Evolutionary conservation across 2,329 filamentous ascomycete genomes (phyloP), one percentile per base, ranked within the genome.

Genomic region (Colletotrichum truncatum): DNA sequence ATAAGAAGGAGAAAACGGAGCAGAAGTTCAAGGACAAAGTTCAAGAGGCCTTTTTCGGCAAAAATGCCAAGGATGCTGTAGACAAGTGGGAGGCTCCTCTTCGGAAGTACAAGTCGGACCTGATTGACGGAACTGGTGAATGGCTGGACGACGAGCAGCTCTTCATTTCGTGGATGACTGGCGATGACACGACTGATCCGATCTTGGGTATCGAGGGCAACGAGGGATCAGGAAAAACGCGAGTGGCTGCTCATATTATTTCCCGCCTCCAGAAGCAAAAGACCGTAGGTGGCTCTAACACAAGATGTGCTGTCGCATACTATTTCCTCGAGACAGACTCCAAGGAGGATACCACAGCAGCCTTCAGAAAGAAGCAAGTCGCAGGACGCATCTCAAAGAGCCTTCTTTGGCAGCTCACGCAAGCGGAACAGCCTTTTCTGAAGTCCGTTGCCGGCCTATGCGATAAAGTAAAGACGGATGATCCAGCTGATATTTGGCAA

Each of bases 351-450:
- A 14, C 1, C 43, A 3, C 18, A 25, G 21, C 18, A 26, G 43
- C 21, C 21, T 46, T 18, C 23, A 25, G 43, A 26, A 28, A 23
- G 14, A 46, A 46, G 43, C 43, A 46, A 6, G 26, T 46, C 10
- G 43, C 43, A 1, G 21, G 43, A n/a, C 18, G 23, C n/a, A 23
- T 23, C 25, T 46, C 43, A 23, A 46, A 46, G 23, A 46, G 43
- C 3, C 23, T 46, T 1, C 21, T 78, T 21, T 77, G 74, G 72
- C 76, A 78, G 63, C 70, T 77, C 16, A 69, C 71, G 2, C 74
- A 72, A 18, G 70, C 72, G 4, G 73, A 76, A 16, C 74, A 75
- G 52, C 71, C 74, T 1, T 74, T 76, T 69, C 73, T 73, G 18
- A 77, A 76, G 65, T 72, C 73, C 5, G 70, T 74, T 4, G 73